phyloP scores from a whole-genome alignment of 768 basidiomycete genomes.

The Paxillus rubicundulus region DNA sequence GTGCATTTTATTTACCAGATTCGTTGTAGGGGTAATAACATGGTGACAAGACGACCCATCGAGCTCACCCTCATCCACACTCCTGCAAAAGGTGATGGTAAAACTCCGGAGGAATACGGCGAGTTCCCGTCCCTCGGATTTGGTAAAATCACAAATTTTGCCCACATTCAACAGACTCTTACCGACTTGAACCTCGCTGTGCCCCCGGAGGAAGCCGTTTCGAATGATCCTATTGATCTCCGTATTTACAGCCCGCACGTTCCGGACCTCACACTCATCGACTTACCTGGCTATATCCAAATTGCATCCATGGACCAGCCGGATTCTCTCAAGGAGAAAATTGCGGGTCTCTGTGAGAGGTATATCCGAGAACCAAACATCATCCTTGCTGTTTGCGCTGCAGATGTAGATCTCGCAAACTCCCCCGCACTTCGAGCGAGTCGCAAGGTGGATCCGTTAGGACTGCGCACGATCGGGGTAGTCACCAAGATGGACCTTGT shows the following conservation, averaged over 20 bases:
- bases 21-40: slow-evolving; percentile 83
- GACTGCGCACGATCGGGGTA: slow-evolving; percentile 93
- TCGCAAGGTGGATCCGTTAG: slow-evolving; percentile 90
- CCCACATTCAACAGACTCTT: slow-evolving; percentile 87
- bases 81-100: slow-evolving; percentile 51
- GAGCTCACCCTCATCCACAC: slow-evolving; percentile 97
- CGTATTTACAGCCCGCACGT: slow-evolving; percentile 95
- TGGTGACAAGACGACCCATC: slow-evolving; percentile 98
- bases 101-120: slow-evolving; percentile 74
- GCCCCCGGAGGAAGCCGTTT: slow-evolving; percentile 85
- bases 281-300: slow-evolving; percentile 96
- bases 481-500: slow-evolving; percentile 99
- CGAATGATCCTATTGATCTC: slow-evolving; percentile 93
- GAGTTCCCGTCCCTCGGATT: slow-evolving; percentile 91
- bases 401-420: slow-evolving; percentile 98
- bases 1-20: neutral
- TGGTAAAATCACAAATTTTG: slow-evolving; percentile 87
- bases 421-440: slow-evolving; percentile 94
- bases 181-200: slow-evolving; percentile 95
- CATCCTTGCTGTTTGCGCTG: slow-evolving; percentile 97
- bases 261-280: slow-evolving; percentile 96
- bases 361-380: slow-evolving; percentile 99
- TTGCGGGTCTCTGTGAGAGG: slow-evolving; percentile 83
- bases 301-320: slow-evolving; percentile 95
- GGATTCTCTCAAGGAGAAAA: slow-evolving; percentile 90